Evolutionary conservation across 2,329 filamentous ascomycete genomes (phyloP).

Genomic region (Chaetomiaceae sp.): DNA sequence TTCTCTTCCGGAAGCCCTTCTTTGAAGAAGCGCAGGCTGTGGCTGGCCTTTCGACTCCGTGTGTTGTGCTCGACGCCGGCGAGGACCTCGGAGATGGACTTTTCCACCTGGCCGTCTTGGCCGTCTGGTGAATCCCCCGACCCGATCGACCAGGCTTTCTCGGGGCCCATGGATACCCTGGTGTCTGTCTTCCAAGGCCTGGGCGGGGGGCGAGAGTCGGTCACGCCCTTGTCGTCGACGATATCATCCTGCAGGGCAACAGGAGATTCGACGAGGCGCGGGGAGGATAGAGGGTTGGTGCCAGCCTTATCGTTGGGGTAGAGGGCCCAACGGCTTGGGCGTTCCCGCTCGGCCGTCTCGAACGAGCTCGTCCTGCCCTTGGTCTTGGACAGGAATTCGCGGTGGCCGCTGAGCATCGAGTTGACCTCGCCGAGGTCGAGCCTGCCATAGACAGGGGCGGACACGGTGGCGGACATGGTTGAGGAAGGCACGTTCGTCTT

Average conservation of each 20-base stretch:
- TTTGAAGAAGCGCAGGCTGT: constrained; percentile 63
- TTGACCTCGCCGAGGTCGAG: constrained; percentile 33
- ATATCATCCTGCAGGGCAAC: constrained; percentile 6
- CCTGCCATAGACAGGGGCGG: constrained; percentile 25
- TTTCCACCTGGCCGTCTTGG: constrained; percentile 55
- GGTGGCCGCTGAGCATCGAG: constrained; percentile 33
- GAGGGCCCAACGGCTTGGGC: constrained; percentile 10
- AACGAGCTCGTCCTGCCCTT: constrained; percentile 37
- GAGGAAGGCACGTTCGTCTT: constrained; percentile 25
- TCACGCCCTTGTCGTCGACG: constrained; percentile 13
- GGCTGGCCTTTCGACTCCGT: constrained; percentile 63
- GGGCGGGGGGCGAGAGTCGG: constrained; percentile 30
- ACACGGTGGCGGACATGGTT: constrained; percentile 19
- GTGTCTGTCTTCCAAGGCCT: constrained; percentile 39
- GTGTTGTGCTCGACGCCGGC: constrained; percentile 58
- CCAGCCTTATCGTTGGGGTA: constrained; percentile 8
- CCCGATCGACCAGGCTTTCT: constrained; percentile 62
- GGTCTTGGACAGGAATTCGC: constrained; percentile 31
- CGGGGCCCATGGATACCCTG: constrained; percentile 41
- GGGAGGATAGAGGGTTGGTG: constrained; percentile 8
- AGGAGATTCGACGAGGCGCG: constrained; percentile 16
- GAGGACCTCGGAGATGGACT: constrained; percentile 59
- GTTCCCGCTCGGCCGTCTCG: constrained; percentile 39
- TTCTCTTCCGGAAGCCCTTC: constrained; percentile 60
- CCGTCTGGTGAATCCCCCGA: constrained; percentile 44